phyloP scores from a whole-genome alignment of 768 basidiomycete species.

The Amanita inopinata region DNA sequence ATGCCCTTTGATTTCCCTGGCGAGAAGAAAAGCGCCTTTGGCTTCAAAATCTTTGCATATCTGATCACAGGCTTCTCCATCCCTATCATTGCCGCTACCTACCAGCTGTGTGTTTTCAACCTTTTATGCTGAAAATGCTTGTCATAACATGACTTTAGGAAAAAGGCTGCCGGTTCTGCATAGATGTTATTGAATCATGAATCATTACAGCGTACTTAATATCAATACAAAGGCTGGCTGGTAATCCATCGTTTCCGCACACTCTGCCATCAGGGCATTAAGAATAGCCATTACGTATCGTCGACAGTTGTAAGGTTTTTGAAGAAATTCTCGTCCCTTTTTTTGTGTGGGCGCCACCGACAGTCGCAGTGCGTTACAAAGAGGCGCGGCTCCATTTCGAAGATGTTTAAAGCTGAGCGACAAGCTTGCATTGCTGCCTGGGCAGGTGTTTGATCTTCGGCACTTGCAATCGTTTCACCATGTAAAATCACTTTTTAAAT shows the following conservation, averaged over 20 bases:
- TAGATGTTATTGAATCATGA: too few species aligned
- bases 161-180: conserved; percentile 26
- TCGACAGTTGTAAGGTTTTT: conserved; percentile 12
- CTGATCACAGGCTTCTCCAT: conserved; percentile 52
- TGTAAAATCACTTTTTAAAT: conserved; percentile 52
- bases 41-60: conserved; percentile 34
- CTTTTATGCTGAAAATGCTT: background rate
- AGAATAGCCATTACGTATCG: too few species aligned
- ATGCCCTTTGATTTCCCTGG: conserved; percentile 47
- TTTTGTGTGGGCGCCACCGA: conserved; percentile 22
- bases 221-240: too few species aligned
- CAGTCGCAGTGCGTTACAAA: conserved; percentile 63
- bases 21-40: conserved; percentile 41
- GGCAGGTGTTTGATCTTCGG: conserved; percentile 37
- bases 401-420: conserved; percentile 53
- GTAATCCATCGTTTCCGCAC: too few species aligned
- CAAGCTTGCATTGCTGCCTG: conserved; percentile 56
- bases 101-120: conserved; percentile 55
- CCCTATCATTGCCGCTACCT: conserved; percentile 52
- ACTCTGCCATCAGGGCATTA: too few species aligned
- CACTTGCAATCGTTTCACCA: conserved; percentile 50
- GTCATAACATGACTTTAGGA: conserved; percentile 22
- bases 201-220: too few species aligned
- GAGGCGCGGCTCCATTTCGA: conserved; percentile 56
- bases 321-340: conserved; percentile 5